Base-by-base conservation (phyloP, 2,329 filamentous ascomycete genomes). In the Teratosphaeria epicoccoides region DNA sequence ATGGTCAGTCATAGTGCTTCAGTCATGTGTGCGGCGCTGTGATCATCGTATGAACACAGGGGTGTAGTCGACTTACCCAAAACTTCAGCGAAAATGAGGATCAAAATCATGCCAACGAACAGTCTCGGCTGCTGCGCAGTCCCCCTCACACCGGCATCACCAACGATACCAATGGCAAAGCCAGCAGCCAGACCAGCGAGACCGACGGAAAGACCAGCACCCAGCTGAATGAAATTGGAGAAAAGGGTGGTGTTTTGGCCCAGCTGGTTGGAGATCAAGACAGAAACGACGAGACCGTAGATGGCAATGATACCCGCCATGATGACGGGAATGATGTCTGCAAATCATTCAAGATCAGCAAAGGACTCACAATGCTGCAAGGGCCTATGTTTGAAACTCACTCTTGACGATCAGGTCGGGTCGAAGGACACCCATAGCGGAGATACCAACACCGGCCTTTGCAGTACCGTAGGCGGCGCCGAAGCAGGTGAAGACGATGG, bases 271-370 rank as follows among this genome's bases (percentile, higher is more conserved):
- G 74, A 76, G 68, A 77, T 77, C 61, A 77, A 63, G 63, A 77
- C 74, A 44, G 73, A 76, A 49, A 77, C 74, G 66, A 77, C 74
- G 50, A 77, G 70, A 61, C 74, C 74, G 70, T 77, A 98, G 73
- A 98, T 97, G 86, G 88, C 93, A 76, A 98, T 97, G 75, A 98
- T 98, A 97, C 93, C 93, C 80, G 93, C 93, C 93, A 98, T 98
- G 84, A 98, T 95, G 75, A 97, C 93, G 71, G 93, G 93, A 60
- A 97, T 91, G 73, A 97, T 96, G 81, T 96, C 91, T 97, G 62
- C 9, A 49, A 17, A 33, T 28, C 44, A 37, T 17, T 24, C 29
- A 61, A 20, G 26, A 47, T 61, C 52, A 63, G 57, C 46, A 11
- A n/a, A 12, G 11, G 10, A 46, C 20, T 46, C 23, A 11, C 43